Conservation (phyloP, 352 stramenopile genomes). For the Pythium folliculosum region DNA sequence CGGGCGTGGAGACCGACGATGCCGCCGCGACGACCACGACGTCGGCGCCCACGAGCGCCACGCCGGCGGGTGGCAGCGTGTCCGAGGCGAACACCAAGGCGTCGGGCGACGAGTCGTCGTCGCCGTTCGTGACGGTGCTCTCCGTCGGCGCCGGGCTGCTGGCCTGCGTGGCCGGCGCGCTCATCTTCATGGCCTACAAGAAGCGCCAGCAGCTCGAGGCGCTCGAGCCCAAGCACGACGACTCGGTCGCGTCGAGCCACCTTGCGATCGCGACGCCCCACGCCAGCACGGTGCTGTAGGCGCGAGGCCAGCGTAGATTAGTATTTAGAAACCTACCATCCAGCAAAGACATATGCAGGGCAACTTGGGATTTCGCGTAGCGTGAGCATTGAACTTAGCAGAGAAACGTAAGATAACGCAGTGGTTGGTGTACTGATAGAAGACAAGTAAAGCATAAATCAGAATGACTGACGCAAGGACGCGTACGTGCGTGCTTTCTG, state of each 20-base stretch:
- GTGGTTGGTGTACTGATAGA: too few relatives aligned
- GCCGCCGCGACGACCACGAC: background rate
- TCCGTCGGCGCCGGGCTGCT: slow-evolving; percentile 15
- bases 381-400: background rate
- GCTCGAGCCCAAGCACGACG: slow-evolving; percentile 19
- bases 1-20: background rate
- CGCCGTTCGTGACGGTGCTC: slow-evolving; percentile 13
- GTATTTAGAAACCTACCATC: background rate
- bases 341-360: background rate
- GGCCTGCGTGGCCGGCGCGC: slow-evolving; percentile 9
- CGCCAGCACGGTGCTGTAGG: background rate
- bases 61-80: background rate
- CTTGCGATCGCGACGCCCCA: background rate
- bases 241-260: background rate
- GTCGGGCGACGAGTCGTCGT: background rate
- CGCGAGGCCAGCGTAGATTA: background rate
- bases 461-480: too few relatives aligned
- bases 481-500: too few relatives aligned
- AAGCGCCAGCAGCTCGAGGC: slow-evolving; percentile 25
- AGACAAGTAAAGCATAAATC: too few relatives aligned
- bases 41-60: slow-evolving; percentile 6
- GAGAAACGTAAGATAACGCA: background rate
- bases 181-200: slow-evolving; percentile 23
- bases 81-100: slow-evolving; percentile 9
- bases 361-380: too few relatives aligned